phyloP scores from a whole-genome alignment of 2,329 filamentous ascomycete species.

The Fusarium subtropicale region DNA sequence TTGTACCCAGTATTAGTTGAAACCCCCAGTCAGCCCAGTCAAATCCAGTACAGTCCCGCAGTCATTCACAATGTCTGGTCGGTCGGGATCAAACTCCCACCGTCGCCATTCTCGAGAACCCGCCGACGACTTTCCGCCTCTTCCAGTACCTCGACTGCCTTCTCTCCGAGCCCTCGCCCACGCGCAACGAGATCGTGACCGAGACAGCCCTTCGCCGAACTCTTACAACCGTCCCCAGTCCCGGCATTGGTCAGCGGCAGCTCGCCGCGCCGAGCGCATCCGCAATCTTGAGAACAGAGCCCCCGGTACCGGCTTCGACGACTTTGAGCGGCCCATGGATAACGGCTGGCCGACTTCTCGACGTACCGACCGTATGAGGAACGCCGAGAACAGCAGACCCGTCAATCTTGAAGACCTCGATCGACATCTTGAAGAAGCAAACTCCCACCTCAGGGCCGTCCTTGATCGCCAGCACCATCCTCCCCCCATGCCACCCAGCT shows the following conservation, averaged over 20 bases:
- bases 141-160: slow-evolving; percentile 49
- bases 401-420: slow-evolving; percentile 54
- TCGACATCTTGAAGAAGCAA: slow-evolving; percentile 56
- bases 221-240: slow-evolving; percentile 39
- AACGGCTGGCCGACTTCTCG: slow-evolving; percentile 46
- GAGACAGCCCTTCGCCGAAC: slow-evolving; percentile 43
- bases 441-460: slow-evolving; percentile 58
- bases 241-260: slow-evolving; percentile 46
- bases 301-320: slow-evolving; percentile 39
- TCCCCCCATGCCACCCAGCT: slow-evolving; percentile 48
- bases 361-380: slow-evolving; percentile 44
- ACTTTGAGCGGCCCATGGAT: slow-evolving; percentile 47
- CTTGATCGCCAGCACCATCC: slow-evolving; percentile 55
- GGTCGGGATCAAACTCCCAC: slow-evolving; percentile 49
- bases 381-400: slow-evolving; percentile 39
- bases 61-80: slow-evolving; percentile 49
- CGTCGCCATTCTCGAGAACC: slow-evolving; percentile 49
- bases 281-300: slow-evolving; percentile 50
- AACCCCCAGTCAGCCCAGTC: slow-evolving; percentile 3
- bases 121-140: slow-evolving; percentile 50
- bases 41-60: slow-evolving; percentile 4
- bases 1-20: slow-evolving; percentile 7
- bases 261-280: slow-evolving; percentile 54
- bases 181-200: slow-evolving; percentile 47
- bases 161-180: slow-evolving; percentile 49